Conservation (phyloP, 495 filamentous ascomycete genomes). For the Corynascus novoguineensis region DNA sequence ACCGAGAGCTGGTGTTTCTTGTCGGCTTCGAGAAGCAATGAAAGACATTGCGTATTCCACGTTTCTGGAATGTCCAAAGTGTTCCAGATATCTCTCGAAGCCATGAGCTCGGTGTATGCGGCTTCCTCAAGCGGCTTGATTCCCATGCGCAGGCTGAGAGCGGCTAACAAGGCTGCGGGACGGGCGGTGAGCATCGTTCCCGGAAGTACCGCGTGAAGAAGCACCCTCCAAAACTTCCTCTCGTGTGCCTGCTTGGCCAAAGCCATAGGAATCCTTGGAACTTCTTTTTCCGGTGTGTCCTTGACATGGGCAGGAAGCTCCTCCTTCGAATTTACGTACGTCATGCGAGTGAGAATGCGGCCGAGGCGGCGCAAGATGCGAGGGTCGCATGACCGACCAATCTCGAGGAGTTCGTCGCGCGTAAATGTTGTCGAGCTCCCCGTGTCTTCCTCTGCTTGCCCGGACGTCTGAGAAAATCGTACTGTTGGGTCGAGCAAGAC, state of each 20-base stretch:
- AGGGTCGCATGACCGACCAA: constrained; percentile 42
- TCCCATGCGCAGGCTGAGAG: constrained; percentile 40
- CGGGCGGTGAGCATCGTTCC: constrained; percentile 40
- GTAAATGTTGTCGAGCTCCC: constrained; percentile 26
- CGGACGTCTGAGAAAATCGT: constrained; percentile 23
- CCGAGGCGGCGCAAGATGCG: constrained; percentile 38
- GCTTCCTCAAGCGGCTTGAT: constrained; percentile 33
- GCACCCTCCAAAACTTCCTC: constrained; percentile 39
- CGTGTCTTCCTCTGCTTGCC: constrained; percentile 18
- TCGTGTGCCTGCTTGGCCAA: constrained; percentile 29
- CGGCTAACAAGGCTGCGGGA: constrained; percentile 41
- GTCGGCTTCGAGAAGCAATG: constrained; percentile 41
- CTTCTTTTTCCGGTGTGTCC: constrained; percentile 18
- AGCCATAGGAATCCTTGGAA: constrained; percentile 36
- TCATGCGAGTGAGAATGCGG: constrained; percentile 38
- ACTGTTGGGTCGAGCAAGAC: constrained; percentile 45
- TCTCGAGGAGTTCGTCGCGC: constrained; percentile 42
- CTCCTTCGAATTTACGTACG: constrained; percentile 33
- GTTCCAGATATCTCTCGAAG: constrained; percentile 37
- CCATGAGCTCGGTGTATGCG: constrained; percentile 36
- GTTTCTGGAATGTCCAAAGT: constrained; percentile 41
- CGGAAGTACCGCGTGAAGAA: constrained; percentile 40
- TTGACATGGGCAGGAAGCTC: constrained; percentile 41
- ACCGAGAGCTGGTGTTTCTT: constrained; percentile 24
- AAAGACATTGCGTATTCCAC: constrained; percentile 41